A percentile compares a stretch with the other conserved stretches of the same genome.
These are phyloP conservation scores for Cenchrus americanus DNA, from an alignment of 176 grass and related monocot species.

Conservation along the genomic window DNA sequence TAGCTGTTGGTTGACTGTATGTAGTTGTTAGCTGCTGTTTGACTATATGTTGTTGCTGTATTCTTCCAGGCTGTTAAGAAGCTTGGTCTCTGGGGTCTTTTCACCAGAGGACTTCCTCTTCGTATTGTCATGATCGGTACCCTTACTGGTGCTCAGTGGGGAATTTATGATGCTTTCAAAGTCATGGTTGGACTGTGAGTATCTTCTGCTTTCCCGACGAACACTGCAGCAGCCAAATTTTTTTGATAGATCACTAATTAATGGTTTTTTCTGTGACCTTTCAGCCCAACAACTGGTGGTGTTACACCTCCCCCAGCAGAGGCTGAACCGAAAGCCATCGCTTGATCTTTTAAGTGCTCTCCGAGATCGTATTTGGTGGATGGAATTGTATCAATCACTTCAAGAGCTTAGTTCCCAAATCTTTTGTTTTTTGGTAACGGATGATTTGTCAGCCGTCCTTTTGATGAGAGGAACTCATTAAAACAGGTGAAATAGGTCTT, in stretches of 20 bases:
- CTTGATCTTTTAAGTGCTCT: conserved; percentile 58
- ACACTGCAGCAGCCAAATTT: not conserved
- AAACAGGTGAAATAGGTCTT: conserved; percentile 53
- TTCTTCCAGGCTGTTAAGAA: conserved; percentile 81
- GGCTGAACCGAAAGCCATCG: conserved; percentile 43
- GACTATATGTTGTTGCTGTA: conserved; percentile 17
- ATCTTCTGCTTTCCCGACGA: not conserved
- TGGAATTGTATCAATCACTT: conserved; percentile 42
- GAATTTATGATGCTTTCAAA: conserved; percentile 94
- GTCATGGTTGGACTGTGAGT: conserved; percentile 98
- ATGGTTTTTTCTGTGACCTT: conserved; percentile 23
- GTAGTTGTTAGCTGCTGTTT: not conserved
- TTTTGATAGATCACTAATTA: conserved; percentile 25
- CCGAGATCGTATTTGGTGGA: conserved; percentile 30
- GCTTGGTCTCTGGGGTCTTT: conserved; percentile 78
- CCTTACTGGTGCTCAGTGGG: conserved; percentile 94
- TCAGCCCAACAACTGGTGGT: conserved; percentile 92
- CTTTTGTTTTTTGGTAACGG: conserved; percentile 53
- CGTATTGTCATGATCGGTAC: conserved; percentile 98
- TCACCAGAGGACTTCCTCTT: conserved; percentile 91
- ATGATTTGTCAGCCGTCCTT: conserved; percentile 62
- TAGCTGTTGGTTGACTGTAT: not conserved
- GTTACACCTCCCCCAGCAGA: conserved; percentile 59
- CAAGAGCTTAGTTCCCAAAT: conserved; percentile 38
- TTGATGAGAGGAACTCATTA: conserved; percentile 77